Percentiles rank a stretch among this genome's conserved stretches.
Evolutionary conservation across 768 basidiomycete genomes (phyloP).

Genomic region (Phanerochaete carnosa): DNA sequence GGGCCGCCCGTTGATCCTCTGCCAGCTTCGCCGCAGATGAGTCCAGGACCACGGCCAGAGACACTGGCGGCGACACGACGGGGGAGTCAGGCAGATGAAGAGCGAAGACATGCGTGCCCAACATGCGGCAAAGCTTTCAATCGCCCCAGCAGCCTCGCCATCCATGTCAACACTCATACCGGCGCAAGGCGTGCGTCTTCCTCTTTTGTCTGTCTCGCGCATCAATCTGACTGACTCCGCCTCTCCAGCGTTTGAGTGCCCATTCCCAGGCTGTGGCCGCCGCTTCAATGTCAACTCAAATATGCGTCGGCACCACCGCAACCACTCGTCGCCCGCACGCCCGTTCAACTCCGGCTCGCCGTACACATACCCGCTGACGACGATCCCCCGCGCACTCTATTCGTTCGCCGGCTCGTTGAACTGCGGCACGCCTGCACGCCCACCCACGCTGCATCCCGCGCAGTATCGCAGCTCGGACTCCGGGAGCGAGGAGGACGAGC

Average conservation of each 20-base stretch:
- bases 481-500: background rate
- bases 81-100: slow-evolving; percentile 8
- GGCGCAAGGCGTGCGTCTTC: slow-evolving; percentile 58
- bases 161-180: slow-evolving; percentile 66
- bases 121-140: slow-evolving; percentile 63
- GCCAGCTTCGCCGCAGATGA: background rate
- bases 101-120: slow-evolving; percentile 27
- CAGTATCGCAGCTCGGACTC: background rate
- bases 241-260: slow-evolving; percentile 64
- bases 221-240: background rate
- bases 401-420: too few relatives aligned
- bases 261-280: slow-evolving; percentile 69
- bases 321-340: slow-evolving; percentile 39
- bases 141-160: slow-evolving; percentile 60
- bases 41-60: background rate
- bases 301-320: slow-evolving; percentile 78
- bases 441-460: background rate
- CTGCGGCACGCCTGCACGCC: background rate
- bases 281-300: slow-evolving; percentile 85
- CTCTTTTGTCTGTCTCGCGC: background rate
- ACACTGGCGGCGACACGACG: too few relatives aligned
- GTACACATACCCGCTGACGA: slow-evolving; percentile 8
- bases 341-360: slow-evolving; percentile 8
- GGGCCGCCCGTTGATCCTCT: background rate
- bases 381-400: background rate